Conservation (phyloP, 805 yeast species). For the Peterozyma xylosa region DNA sequence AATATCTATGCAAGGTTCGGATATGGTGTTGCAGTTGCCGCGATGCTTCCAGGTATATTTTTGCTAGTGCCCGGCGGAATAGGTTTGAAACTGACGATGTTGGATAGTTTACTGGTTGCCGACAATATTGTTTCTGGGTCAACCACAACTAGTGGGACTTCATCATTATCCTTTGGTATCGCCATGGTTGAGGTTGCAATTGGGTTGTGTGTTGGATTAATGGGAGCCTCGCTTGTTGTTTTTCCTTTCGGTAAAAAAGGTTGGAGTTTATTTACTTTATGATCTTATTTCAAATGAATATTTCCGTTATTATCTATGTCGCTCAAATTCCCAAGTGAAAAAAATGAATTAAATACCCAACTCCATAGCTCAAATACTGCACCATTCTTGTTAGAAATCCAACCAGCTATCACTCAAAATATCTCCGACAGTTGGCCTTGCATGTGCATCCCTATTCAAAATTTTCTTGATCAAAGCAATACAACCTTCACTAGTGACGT, state of each 20-base stretch:
- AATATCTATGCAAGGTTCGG: constrained; percentile 74
- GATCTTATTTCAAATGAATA: constrained; percentile 1
- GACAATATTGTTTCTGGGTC: constrained; percentile 40
- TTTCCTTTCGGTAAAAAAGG: constrained; percentile 81
- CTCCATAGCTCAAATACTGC: no score
- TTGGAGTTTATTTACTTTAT: constrained; percentile 70
- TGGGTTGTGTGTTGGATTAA: constrained; percentile 81
- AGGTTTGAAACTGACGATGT: constrained; percentile 67
- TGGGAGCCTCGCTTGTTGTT: constrained; percentile 74
- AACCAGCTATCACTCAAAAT: constrained; percentile 72
- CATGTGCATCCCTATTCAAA: constrained; percentile 55
- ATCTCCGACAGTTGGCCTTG: constrained; percentile 69
- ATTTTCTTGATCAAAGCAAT: constrained; percentile 55
- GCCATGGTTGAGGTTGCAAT: constrained; percentile 80
- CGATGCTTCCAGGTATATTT: constrained; percentile 83
- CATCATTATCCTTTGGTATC: constrained; percentile 44
- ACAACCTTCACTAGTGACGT: constrained; percentile 54
- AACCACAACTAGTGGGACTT: constrained; percentile 18
- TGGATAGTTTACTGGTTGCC: constrained; percentile 65
- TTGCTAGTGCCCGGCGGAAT: constrained; percentile 83
- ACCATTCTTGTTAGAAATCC: background rate
- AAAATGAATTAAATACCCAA: no score
- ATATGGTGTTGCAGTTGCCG: constrained; percentile 80
- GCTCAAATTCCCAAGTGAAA: no score
- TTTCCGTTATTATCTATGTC: no score